Evolutionary conservation across 352 stramenopile species (phyloP).

Genomic region (Peronospora farinosa): DNA sequence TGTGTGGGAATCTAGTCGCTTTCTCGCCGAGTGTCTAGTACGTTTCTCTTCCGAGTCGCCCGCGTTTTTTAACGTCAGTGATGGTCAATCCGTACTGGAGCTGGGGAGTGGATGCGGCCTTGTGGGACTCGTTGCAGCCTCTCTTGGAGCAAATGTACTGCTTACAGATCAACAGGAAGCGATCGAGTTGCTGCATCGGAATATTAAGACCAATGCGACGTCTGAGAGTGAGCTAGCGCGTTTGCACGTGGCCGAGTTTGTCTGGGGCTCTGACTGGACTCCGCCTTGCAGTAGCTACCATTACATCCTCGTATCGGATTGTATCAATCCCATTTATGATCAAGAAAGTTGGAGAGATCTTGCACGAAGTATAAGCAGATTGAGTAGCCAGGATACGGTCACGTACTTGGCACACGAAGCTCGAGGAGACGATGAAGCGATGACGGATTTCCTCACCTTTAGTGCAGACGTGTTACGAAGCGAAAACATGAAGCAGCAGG

Average conservation of each 20-base stretch:
- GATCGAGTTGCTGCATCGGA: conserved; percentile 59
- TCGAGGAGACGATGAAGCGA: conserved; percentile 64
- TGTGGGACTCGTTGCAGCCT: conserved; percentile 53
- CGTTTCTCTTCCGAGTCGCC: conserved; percentile 22
- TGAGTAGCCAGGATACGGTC: conserved; percentile 45
- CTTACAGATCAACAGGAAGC: conserved; percentile 69
- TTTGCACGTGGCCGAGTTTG: conserved; percentile 48
- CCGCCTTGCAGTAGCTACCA: conserved; percentile 32
- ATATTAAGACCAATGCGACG: conserved; percentile 43
- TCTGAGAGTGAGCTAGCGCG: conserved; percentile 32
- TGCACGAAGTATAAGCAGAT: conserved; percentile 52
- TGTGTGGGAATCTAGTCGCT: conserved; percentile 67
- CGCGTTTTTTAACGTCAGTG: conserved; percentile 16
- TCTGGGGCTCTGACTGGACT: conserved; percentile 42
- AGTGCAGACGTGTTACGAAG: conserved; percentile 33
- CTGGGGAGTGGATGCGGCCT: conserved; percentile 77
- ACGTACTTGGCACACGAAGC: conserved; percentile 71
- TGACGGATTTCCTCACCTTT: conserved; percentile 61
- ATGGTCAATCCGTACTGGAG: conserved; percentile 50
- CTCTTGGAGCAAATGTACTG: conserved; percentile 58
- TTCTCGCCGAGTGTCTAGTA: conserved; percentile 57
- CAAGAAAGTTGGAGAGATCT: conserved; percentile 72
- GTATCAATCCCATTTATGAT: conserved; percentile 84
- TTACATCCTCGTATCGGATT: conserved; percentile 79
- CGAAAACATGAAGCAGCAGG: conserved; percentile 37